Conservation (phyloP, 495 filamentous ascomycete species). For the Bacidia gigantensis region DNA sequence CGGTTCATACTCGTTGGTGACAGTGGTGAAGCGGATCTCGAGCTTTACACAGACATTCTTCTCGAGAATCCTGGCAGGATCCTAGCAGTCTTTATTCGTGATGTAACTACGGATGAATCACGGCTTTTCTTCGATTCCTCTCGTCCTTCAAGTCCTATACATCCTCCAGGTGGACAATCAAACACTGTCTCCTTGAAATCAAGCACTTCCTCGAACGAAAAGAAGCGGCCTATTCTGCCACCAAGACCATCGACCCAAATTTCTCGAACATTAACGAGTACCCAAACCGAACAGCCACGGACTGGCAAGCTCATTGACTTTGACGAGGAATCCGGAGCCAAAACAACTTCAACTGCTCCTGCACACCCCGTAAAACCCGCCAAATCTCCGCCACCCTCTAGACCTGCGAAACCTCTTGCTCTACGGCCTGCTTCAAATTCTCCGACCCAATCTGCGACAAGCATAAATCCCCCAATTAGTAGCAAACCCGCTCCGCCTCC, state of each 20-base stretch:
- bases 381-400: conserved; percentile 38
- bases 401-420: conserved; percentile 46
- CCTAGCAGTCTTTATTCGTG: conserved; percentile 78
- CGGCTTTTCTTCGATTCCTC: conserved; percentile 61
- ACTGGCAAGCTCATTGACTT: conserved; percentile 53
- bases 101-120: conserved; percentile 66
- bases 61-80: conserved; percentile 70
- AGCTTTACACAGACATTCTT: conserved; percentile 92
- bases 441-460: conserved; percentile 7
- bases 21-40: conserved; percentile 90
- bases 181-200: conserved; percentile 12
- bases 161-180: neutral
- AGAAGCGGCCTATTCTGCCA: conserved; percentile 21
- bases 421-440: conserved; percentile 12
- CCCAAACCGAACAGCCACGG: conserved; percentile 22
- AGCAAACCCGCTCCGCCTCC: conserved; percentile 33
- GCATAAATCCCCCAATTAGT: conserved; percentile 24
- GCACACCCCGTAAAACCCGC: neutral
- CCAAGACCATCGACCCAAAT: conserved; percentile 14
- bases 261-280: conserved; percentile 10
- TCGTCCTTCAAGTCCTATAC: neutral
- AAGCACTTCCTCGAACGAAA: conserved; percentile 14
- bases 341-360: conserved; percentile 24
- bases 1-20: conserved; percentile 88
- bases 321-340: conserved; percentile 34